A percentile compares a stretch with the other conserved stretches of the same genome.
Evolutionary conservation across 192 early-diverging fungal species (phyloP).

Genomic region (Coemansia sp.): DNA sequence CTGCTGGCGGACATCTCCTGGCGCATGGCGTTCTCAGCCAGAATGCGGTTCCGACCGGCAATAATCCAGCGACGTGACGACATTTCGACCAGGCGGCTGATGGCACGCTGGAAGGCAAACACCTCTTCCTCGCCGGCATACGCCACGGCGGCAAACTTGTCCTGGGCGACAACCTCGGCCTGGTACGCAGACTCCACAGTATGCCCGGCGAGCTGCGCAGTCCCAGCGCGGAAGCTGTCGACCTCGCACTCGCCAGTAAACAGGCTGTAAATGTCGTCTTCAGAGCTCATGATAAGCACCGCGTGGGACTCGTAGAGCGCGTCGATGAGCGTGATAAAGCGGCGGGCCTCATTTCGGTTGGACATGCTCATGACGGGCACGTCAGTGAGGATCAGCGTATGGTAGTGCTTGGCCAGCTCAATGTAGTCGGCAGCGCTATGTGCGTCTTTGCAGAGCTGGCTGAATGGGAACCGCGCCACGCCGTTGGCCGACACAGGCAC

Average conservation of each 20-base stretch:
- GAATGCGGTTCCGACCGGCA: slow-evolving; percentile 18
- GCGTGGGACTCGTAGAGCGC: slow-evolving; percentile 84
- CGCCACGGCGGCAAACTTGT: slow-evolving; percentile 10
- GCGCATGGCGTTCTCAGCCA: slow-evolving; percentile 37
- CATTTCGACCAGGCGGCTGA: slow-evolving; percentile 93
- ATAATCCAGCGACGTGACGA: slow-evolving; percentile 71
- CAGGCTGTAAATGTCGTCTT: slow-evolving; percentile 61
- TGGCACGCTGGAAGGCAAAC: slow-evolving; percentile 92
- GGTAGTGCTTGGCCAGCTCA: slow-evolving; percentile 69
- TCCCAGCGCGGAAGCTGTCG: slow-evolving; percentile 26
- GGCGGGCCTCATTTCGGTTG: slow-evolving; percentile 81
- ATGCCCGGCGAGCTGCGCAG: background rate
- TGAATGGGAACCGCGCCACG: slow-evolving; percentile 74
- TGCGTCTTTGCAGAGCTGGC: slow-evolving; percentile 71
- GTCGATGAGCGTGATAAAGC: slow-evolving; percentile 94
- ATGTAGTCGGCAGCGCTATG: slow-evolving; percentile 89
- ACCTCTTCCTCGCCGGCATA: slow-evolving; percentile 81
- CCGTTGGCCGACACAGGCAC: slow-evolving; percentile 65
- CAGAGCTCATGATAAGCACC: slow-evolving; percentile 70
- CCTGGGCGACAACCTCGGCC: slow-evolving; percentile 2
- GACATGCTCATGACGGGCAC: slow-evolving; percentile 64
- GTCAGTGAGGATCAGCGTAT: slow-evolving; percentile 74
- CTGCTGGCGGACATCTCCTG: slow-evolving; percentile 6
- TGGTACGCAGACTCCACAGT: background rate
- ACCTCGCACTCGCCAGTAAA: slow-evolving; percentile 65